Conservation (phyloP, 257 asterid genomes). For the Capsicum chinense region DNA sequence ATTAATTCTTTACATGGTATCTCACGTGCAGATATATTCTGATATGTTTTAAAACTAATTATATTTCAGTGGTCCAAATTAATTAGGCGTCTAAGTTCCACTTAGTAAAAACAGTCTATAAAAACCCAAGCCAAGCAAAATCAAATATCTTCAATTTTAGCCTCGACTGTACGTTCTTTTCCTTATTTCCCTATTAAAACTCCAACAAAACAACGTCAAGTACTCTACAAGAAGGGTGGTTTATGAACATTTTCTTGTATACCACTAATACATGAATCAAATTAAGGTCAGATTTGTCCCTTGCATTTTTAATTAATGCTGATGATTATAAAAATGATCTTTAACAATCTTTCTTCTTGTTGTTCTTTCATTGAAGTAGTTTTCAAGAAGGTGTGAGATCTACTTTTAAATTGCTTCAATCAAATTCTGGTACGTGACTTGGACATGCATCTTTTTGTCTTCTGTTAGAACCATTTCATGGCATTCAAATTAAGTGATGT, state of each 20-base stretch:
- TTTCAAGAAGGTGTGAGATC: not conserved
- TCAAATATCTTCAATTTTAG: not conserved
- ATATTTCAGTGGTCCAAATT: not conserved
- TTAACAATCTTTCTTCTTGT: not conserved
- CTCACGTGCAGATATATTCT: constrained; percentile 6
- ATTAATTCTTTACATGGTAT: not conserved
- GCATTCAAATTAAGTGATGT: not conserved
- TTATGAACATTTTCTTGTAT: not conserved
- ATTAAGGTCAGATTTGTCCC: not conserved
- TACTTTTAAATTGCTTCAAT: not conserved
- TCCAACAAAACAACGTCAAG: not conserved
- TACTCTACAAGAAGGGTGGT: too few species aligned
- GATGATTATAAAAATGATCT: not conserved
- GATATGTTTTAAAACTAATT: constrained; percentile 16
- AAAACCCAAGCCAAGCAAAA: not conserved
- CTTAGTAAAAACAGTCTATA: not conserved
- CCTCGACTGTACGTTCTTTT: not conserved
- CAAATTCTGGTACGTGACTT: constrained; percentile 11
- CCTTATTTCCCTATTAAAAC: not conserved
- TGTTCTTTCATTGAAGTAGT: not conserved
- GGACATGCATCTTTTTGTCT: not conserved
- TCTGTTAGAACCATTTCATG: not conserved
- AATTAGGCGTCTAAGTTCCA: not conserved
- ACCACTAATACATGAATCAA: not conserved
- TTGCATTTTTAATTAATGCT: not conserved